Base-by-base conservation (phyloP, 1,284 basidiomycete species). In the Cystobasidium slooffiae region DNA sequence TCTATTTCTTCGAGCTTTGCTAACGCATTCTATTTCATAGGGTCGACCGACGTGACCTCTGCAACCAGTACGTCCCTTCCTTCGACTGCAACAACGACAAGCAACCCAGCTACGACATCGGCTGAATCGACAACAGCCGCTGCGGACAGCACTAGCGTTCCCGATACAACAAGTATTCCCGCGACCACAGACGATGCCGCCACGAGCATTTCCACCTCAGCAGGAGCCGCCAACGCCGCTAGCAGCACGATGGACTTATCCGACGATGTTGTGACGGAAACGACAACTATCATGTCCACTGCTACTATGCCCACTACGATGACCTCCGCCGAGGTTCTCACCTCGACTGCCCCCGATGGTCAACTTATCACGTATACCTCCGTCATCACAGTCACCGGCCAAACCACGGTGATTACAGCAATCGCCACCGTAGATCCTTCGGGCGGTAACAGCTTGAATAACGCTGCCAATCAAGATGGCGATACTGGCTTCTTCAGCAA, bases 401-500 rank as follows among this genome's bases (percentile, higher is more conserved):
- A 64, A 44, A 72, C 69, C 9, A 72, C 69, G 31, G 37, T 61
- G 16, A 46, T 72, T 6, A 72, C 76, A 3, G 59, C 63, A 14
- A 67, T 63, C 9, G 31, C 37, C 14, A 69, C 75, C 7, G 58
- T 66, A 14, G 68, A 59, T 20, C 72, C 68, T 24, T 49, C 73
- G 1, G 64, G 73, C 10, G 58, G 58, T 0, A 64, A 65, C 14
- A 73, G 52, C 22, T 18, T 53, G 14, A 61, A 59, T 31, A 79
- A 79, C 67, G 77, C 72, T 20, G 39, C 74, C 6, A 22, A 58
- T 9, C 37, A 62, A 52, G 43, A 43, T 4, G 44, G 61, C n/a
- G 59, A 64, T 10, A 68, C 62, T 53, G 65, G 76, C 14, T 80
- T 80, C 74, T 80, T 80, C 75, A 75, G 58, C 75, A 80, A 80